Conservation (phyloP, 257 asterid species). For the Nicotiana tomentosiformis region DNA sequence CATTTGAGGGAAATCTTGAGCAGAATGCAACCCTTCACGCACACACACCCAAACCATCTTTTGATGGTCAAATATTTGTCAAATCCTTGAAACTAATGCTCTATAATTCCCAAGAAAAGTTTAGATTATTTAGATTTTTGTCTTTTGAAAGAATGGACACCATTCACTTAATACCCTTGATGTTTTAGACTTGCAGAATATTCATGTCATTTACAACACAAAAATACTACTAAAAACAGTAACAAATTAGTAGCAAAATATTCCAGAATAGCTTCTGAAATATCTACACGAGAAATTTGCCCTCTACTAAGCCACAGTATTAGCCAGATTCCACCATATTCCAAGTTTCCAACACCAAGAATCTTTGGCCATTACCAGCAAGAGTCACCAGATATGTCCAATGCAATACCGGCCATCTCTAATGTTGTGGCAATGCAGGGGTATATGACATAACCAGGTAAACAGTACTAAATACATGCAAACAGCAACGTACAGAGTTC, state of each 20-base stretch:
- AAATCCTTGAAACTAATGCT: not conserved
- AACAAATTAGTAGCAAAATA: not conserved
- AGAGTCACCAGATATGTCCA: not conserved
- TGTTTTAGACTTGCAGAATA: not conserved
- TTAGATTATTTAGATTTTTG: not conserved
- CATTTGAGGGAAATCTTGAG: too few relatives aligned
- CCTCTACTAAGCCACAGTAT: not conserved
- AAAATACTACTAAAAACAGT: not conserved
- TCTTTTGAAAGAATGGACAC: not conserved
- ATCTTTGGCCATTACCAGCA: not conserved
- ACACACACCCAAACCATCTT: too few relatives aligned
- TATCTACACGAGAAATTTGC: not conserved
- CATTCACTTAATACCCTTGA: not conserved
- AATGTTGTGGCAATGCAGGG: slow-evolving; percentile 17
- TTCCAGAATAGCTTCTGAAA: not conserved
- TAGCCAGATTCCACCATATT: not conserved
- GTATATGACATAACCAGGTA: slow-evolving; percentile 65
- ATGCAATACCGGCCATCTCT: not conserved
- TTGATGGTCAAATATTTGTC: too few relatives aligned
- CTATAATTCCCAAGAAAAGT: not conserved
- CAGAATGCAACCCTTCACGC: too few relatives aligned
- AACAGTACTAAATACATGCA: slow-evolving; percentile 57
- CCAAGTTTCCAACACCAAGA: not conserved
- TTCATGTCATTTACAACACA: not conserved
- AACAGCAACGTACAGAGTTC: slow-evolving; percentile 25